Base-by-base conservation (phyloP, 2,329 filamentous ascomycete genomes). In the Fusarium oxysporum region DNA sequence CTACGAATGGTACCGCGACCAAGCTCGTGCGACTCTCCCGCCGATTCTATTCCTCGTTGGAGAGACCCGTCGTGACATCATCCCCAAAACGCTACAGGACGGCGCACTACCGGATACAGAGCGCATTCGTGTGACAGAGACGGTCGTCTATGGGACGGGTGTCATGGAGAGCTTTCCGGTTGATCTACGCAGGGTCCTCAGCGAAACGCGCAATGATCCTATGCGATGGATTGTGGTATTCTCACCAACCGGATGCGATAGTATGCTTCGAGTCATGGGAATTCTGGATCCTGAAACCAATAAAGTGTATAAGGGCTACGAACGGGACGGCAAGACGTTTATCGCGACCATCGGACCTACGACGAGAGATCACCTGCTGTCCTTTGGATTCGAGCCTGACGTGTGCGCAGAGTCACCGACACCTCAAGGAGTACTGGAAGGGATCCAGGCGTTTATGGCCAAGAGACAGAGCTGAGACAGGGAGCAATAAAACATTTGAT, bases 341-440 rank as follows among this genome's bases (percentile, higher is more conserved):
- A 86, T 98, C 68, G 94, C 92, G 19, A 97, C 95, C 0, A 99
- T 99, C 81, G 96, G 96, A 1, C 96, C 96, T 17, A 99, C 96
- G 23, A 99, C 96, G 16, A 88, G 92, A 71, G 91, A 95, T 74
- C 91, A 94, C 82, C 83, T 99, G 21, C 84, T 86, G 25, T 87
- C 85, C 3, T 94, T 94, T 80, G 88, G 83, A 2, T 92, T 91
- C 71, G 86, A 90, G 75, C 90, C 93, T 2, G 91, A 96, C 79
- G 92, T 93, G n/a, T 97, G 92, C 81, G 93, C 96, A 3, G 89
- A 89, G 77, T 92, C 87, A 77, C 96, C 96, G 3, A 97, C 90
- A 80, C 93, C 95, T 0, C 91, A 96, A 77, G 95, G 95, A 0
- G 84, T 98, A 3, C 86, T 89, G 72, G 85, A 90, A 48, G 94